Percentiles rank a stretch among this genome's conserved stretches.
phyloP scores from a whole-genome alignment of 257 asterid species.

The Rhazya stricta region DNA sequence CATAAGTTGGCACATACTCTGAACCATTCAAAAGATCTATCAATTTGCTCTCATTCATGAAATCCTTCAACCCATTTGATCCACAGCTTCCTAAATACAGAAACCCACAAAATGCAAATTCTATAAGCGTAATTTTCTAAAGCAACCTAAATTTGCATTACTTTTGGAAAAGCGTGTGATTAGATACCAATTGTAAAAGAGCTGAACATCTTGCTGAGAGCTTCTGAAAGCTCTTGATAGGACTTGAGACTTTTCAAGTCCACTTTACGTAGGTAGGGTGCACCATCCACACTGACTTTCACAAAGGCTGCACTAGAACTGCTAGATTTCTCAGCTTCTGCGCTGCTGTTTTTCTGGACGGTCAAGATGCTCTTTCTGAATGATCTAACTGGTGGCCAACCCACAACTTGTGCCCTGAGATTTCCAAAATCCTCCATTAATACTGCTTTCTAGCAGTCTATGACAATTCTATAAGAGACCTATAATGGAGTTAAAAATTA shows the following conservation, averaged over 20 bases:
- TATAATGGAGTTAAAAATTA: neutral
- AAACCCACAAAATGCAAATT: neutral
- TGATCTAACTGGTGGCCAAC: conserved; percentile 72
- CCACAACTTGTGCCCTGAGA: conserved; percentile 55
- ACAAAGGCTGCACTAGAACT: conserved; percentile 32
- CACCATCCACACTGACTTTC: conserved; percentile 54
- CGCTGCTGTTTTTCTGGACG: conserved; percentile 23
- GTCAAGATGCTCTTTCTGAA: conserved; percentile 45
- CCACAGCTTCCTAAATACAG: conserved; percentile 37
- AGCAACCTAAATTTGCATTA: neutral
- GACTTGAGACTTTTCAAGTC: conserved; percentile 46
- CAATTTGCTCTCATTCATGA: conserved; percentile 54
- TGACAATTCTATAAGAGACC: neutral
- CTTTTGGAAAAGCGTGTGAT: neutral
- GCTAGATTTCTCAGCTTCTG: conserved; percentile 26
- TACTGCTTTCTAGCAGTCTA: neutral
- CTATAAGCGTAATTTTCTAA: neutral
- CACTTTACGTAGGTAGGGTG: conserved; percentile 51
- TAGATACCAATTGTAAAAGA: conserved; percentile 47
- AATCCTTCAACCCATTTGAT: conserved; percentile 35
- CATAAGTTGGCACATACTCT: conserved; percentile 36
- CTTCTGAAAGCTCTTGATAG: conserved; percentile 46
- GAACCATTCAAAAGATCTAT: conserved; percentile 62
- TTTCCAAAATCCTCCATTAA: neutral
- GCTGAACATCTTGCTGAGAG: conserved; percentile 50